phyloP scores from a whole-genome alignment of 225 moss, liverwort and hornwort genomes.

The Bryum argenteum region DNA sequence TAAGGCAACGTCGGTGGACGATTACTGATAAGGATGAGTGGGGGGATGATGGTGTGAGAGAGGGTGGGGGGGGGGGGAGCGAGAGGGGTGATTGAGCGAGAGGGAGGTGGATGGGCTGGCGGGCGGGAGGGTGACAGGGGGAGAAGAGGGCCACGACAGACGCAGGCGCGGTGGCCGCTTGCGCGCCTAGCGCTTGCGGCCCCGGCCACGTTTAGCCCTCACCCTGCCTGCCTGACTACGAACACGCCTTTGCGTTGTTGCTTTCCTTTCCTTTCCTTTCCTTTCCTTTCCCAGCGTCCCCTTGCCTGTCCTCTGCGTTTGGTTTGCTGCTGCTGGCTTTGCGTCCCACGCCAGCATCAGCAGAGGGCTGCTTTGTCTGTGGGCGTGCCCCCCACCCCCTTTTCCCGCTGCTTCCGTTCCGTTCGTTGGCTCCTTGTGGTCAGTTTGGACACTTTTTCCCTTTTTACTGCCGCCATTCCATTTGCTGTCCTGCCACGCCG shows the following conservation, averaged over 20 bases:
- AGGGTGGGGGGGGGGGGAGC: neutral
- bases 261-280: neutral
- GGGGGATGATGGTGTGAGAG: neutral
- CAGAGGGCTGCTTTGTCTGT: neutral
- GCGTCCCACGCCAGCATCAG: too few relatives aligned
- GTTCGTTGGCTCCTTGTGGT: neutral
- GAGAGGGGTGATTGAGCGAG: constrained; percentile 5
- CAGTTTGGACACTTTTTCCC: neutral
- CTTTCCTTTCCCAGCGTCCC: too few relatives aligned
- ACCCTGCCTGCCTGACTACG: neutral
- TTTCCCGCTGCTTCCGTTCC: neutral
- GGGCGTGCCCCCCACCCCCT: too few relatives aligned
- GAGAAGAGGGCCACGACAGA: constrained; percentile 55
- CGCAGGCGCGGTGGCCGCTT: constrained; percentile 54
- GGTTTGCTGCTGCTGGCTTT: too few relatives aligned
- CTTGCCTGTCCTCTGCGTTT: too few relatives aligned
- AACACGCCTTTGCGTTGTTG: neutral
- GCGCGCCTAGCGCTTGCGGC: constrained; percentile 40
- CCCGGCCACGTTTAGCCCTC: constrained; percentile 45
- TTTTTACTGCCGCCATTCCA: neutral
- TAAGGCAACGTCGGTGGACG: neutral
- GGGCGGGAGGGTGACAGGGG: constrained; percentile 30
- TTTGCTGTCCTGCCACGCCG: neutral
- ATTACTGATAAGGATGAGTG: neutral
- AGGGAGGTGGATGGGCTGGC: neutral